Evolutionary conservation across 768 basidiomycete species (phyloP).

Genomic region (Boletellus emodensis): DNA sequence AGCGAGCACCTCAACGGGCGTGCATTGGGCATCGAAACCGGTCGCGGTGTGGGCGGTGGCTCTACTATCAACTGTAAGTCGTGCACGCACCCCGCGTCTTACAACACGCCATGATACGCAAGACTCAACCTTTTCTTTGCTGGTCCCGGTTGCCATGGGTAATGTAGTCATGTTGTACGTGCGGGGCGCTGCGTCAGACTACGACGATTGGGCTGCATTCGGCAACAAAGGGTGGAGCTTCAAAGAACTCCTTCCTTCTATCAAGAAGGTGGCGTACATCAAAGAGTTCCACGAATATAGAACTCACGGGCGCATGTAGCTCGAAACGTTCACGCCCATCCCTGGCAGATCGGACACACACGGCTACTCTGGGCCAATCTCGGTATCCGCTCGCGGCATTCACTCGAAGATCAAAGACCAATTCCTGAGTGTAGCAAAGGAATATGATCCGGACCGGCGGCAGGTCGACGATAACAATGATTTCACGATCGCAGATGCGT

Average conservation of each 20-base stretch:
- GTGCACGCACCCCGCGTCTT: no score
- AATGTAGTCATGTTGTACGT: slow-evolving; percentile 46
- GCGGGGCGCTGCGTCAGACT: slow-evolving; percentile 59
- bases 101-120: no score
- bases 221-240: slow-evolving; percentile 14
- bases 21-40: slow-evolving; percentile 39
- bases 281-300: background rate
- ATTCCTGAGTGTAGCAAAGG: background rate
- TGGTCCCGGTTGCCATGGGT: no score
- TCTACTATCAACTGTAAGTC: slow-evolving; percentile 56
- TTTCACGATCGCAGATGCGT: background rate
- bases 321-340: background rate
- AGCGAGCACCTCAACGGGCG: slow-evolving; percentile 47
- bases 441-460: background rate
- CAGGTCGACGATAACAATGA: background rate
- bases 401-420: background rate
- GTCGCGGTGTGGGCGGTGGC: slow-evolving; percentile 57
- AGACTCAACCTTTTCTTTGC: no score
- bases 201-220: slow-evolving; percentile 53
- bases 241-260: background rate
- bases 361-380: background rate
- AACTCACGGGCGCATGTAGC: background rate
- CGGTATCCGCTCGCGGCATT: background rate
- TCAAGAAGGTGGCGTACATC: background rate
- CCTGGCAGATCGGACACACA: background rate